phyloP scores from a whole-genome alignment of 768 basidiomycete genomes.

The Sistotremastrum suecicum region DNA sequence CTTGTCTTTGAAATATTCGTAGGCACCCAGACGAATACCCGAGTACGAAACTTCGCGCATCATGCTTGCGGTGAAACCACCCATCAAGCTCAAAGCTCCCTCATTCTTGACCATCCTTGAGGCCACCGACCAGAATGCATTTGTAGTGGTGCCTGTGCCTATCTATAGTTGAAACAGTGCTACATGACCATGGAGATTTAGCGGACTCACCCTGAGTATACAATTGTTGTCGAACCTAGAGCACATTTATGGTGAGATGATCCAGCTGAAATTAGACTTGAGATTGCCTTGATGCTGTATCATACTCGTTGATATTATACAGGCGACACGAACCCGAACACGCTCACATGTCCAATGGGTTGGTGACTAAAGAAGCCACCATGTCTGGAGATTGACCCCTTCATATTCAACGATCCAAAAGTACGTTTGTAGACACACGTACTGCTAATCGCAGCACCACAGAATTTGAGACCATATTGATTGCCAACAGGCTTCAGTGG shows the following conservation, averaged over 20 bases:
- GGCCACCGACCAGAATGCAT: slow-evolving; percentile 22
- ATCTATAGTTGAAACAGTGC: not conserved
- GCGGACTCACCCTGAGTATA: slow-evolving; percentile 15
- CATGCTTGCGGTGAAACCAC: slow-evolving; percentile 21
- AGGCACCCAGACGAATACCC: slow-evolving; percentile 20
- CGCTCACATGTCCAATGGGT: slow-evolving; percentile 21
- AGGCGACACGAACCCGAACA: not conserved
- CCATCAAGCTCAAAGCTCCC: slow-evolving; percentile 17
- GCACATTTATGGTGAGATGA: not conserved
- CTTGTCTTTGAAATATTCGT: slow-evolving; percentile 25
- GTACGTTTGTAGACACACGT: slow-evolving; percentile 2
- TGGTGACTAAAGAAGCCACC: slow-evolving; percentile 20
- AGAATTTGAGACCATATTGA: slow-evolving; percentile 17
- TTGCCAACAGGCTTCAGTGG: too few relatives aligned
- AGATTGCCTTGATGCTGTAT: slow-evolving; percentile 14
- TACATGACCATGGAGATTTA: not conserved
- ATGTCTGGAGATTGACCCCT: slow-evolving; percentile 13
- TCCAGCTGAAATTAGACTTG: not conserved
- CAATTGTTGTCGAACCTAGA: slow-evolving; percentile 20
- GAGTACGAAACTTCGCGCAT: slow-evolving; percentile 22
- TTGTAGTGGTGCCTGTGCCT: slow-evolving; percentile 15
- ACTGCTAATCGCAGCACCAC: slow-evolving; percentile 17
- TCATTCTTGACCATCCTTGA: slow-evolving; percentile 19
- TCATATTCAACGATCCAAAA: not conserved
- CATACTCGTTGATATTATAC: not conserved